Base-by-base conservation (phyloP, 768 basidiomycete species). In the Astraeus odoratus region DNA sequence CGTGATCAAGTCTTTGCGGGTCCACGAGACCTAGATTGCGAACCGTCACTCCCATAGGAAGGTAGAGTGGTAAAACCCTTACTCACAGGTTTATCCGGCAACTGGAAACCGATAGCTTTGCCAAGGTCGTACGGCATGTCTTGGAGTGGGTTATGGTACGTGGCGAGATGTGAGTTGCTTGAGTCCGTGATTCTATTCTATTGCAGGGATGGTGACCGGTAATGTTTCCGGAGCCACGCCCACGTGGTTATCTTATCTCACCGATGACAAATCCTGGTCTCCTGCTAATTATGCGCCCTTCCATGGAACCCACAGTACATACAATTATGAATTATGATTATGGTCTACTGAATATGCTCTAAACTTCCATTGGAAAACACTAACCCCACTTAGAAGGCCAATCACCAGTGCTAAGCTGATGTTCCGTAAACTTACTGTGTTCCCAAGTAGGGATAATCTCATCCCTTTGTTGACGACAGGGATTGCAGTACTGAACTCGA, bases 1-100 rank as follows among this genome's bases (percentile, higher is more conserved):
- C 1, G 78, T 75, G 48, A 93, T 66, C 15, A 91, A 67, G 64
- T 93, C 90, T 41, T 88, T 78, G 65, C 82, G 81, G 59, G 86
- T 89, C 90, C 90, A 93, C 1, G 76, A 64, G 20, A 88, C 89
- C 86, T 90, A 16, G 8, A 43, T 18, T 20, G 18, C 16, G 8
- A 8, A 10, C 12, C 20, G 6, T 20, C 15, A 25, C 33, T 27
- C 44, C 4, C 36, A 27, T 29, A 36, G 8, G 4, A 9, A 29
- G 7, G 30, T 23, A 4, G 13, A 22, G 16, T 5, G 5, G 22
- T 66, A 6, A 20, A 15, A 22, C 4, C 22, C 1, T 20, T 7
- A 12, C 73, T 43, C 52, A 88, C 85, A 26, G 78, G 75, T 46
- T 72, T 71, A 43, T 78, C 70, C 6, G 70, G 64, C 5, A 69